Base-by-base conservation (phyloP, 2,329 filamentous ascomycete species). In the Claviceps purpurea region DNA sequence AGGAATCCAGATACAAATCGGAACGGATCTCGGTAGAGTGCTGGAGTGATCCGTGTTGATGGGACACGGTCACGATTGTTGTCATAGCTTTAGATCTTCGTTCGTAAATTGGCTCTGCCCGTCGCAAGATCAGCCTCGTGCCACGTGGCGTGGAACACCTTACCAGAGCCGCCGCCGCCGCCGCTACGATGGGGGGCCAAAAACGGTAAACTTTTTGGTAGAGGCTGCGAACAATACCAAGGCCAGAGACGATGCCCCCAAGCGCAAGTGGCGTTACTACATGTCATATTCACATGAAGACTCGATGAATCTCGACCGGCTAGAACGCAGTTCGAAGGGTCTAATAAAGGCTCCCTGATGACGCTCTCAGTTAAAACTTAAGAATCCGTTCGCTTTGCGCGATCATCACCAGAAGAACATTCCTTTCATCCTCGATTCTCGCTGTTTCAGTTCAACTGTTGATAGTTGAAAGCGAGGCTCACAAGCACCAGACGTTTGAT, bases 201-300 rank as follows among this genome's bases (percentile, higher is more conserved):
- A 37, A 41, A 43, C 14, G 14, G 6, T 6, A 4, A 13, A 42
- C 30, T 6, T 18, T 26, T 20, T 18, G 20, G 24, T 18, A 40
- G 18, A 3, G 24, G 39, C 43, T 37, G 18, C 34, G 44, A 51
- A 47, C 46, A 43, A 45, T 50, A 50, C 52, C 18, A 53, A 44
- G 22, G 48, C 37, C 14, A 24, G 24, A 8, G 20, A 16, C 20
- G 8, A 34, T 34, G 14, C 10, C 14, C 13, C n/a, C n/a, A 10
- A 18, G 20, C 37, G 5, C 11, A 3, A 6, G 47, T 49, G 47
- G 51, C 43, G 42, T 6, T 10, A 4, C 44, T 38, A n/a, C 47
- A 34, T 26, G 39, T 10, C 39, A 37, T 16, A 26, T 20, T 42
- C 22, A 47, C 14, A n/a, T 20, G 20, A 30, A 26, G 45, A 20